Percentiles rank a stretch among this genome's conserved stretches.
Conservation (phyloP, 495 filamentous ascomycete species). For the Tuber microsphaerosporum region DNA sequence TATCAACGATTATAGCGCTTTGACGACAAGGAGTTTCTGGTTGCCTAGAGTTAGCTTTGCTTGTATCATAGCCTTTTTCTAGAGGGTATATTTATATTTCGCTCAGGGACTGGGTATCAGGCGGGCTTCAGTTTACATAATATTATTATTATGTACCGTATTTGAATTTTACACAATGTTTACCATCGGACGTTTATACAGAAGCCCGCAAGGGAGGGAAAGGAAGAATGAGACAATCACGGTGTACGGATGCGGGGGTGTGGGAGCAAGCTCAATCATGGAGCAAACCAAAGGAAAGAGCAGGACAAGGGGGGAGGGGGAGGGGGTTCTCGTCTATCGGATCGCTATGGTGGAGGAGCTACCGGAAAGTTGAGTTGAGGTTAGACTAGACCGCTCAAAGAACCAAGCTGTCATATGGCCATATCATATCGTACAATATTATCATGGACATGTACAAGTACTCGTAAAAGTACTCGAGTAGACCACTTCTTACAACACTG, state of each 20-base stretch:
- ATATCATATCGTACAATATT: background rate
- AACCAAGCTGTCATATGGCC: background rate
- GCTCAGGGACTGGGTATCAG: background rate
- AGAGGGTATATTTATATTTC: background rate
- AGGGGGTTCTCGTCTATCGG: background rate
- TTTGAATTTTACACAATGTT: background rate
- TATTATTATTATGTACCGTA: background rate
- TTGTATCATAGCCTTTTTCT: background rate
- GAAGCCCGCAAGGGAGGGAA: background rate
- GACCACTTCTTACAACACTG: background rate
- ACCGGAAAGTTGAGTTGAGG: background rate
- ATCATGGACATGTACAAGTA: background rate
- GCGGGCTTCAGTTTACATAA: background rate
- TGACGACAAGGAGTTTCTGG: background rate
- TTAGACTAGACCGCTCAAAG: slow-evolving; percentile 4
- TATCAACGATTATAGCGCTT: background rate
- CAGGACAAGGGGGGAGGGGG: background rate
- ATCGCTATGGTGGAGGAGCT: background rate
- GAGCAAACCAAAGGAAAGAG: background rate
- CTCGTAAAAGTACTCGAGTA: no score
- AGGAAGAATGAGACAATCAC: background rate
- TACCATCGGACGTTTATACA: background rate
- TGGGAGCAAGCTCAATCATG: background rate
- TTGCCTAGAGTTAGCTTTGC: background rate
- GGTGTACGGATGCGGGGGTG: background rate